Conservation (phyloP, 176 grass and related monocot genomes). For the Oryza nivara region DNA sequence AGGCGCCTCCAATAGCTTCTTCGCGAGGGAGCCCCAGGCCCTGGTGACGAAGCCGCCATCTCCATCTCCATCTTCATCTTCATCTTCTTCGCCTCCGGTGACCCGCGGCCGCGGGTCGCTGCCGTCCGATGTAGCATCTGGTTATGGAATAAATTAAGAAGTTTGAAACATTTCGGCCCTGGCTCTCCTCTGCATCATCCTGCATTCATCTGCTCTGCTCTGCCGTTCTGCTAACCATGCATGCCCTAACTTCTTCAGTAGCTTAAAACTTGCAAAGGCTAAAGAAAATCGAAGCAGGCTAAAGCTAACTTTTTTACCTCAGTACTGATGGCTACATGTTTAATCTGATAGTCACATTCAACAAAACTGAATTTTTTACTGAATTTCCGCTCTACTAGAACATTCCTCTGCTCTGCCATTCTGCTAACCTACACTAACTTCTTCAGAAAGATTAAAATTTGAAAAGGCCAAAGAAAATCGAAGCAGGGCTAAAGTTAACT, state of each 20-base stretch:
- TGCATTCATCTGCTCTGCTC: slow-evolving; percentile 17
- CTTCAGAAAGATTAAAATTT: background rate
- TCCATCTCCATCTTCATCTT: slow-evolving; percentile 37
- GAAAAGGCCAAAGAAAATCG: background rate
- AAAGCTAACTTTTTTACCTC: background rate
- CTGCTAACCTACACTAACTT: background rate
- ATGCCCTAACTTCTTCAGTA: background rate
- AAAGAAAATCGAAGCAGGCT: slow-evolving; percentile 14
- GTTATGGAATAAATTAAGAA: slow-evolving; percentile 84
- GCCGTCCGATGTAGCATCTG: slow-evolving; percentile 67
- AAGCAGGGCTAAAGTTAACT: slow-evolving; percentile 2
- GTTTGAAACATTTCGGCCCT: slow-evolving; percentile 36
- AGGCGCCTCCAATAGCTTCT: slow-evolving; percentile 82
- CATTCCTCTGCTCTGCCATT: background rate
- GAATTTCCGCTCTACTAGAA: background rate
- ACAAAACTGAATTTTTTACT: background rate
- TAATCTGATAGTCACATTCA: background rate
- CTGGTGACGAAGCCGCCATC: slow-evolving; percentile 77
- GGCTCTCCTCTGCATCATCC: slow-evolving; percentile 14
- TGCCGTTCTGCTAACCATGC: slow-evolving; percentile 22
- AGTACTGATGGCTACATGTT: background rate
- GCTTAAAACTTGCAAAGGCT: background rate
- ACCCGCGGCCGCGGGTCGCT: slow-evolving; percentile 52
- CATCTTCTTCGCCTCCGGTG: slow-evolving; percentile 45
- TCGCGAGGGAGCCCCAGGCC: slow-evolving; percentile 77